These are phyloP conservation scores for Bothriochloa decipiens DNA, from an alignment of 176 grass and related monocot species.

Conservation along the genomic window DNA sequence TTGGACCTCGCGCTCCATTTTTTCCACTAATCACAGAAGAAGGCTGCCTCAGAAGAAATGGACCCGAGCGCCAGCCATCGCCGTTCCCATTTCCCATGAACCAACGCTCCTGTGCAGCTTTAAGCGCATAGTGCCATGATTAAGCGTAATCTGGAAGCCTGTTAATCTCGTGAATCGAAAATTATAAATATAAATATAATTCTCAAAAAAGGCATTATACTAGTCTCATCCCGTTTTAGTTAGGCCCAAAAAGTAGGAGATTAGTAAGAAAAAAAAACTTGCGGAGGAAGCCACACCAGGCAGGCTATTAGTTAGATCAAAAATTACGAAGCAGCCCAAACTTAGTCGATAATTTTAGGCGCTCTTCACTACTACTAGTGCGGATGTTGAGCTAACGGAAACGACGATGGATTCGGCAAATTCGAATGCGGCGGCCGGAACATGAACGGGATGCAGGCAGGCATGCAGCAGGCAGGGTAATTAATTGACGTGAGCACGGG, in stretches of 20 bases:
- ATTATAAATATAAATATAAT: neutral
- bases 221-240: constrained; percentile 9
- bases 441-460: neutral
- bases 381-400: constrained; percentile 9
- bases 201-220: neutral
- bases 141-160: constrained; percentile 23
- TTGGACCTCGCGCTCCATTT: constrained; percentile 27
- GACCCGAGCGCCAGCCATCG: constrained; percentile 16
- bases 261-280: constrained; percentile 21
- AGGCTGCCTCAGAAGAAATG: neutral
- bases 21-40: neutral
- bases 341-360: neutral
- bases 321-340: neutral
- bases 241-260: constrained; percentile 27
- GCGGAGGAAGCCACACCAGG: constrained; percentile 20
- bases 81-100: neutral
- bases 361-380: neutral
- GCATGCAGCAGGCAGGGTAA: neutral
- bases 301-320: neutral
- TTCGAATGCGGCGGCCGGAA: constrained; percentile 35
- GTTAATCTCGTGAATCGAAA: neutral
- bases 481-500: constrained; percentile 3
- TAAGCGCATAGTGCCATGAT: neutral
- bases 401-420: neutral
- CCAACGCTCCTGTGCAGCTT: constrained; percentile 19